Conservation (phyloP, 73 alveolate species). For the Paramecium primaurelia region DNA sequence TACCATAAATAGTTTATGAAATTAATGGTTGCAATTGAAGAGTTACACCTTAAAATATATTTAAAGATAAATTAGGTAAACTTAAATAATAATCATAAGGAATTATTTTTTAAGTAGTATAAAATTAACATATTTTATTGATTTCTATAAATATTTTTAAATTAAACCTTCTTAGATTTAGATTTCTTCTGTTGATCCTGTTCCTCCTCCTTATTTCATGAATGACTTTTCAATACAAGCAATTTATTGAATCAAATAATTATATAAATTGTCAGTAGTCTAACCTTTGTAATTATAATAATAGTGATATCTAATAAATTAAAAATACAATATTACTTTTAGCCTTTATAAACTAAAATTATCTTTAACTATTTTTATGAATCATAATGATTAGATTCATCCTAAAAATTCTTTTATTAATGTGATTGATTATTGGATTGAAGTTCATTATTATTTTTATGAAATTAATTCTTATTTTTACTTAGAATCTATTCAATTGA, state of each 20-base stretch:
- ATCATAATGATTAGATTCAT: neutral
- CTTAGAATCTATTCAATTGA: neutral
- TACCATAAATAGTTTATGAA: neutral
- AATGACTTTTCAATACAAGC: slow-evolving; percentile 3
- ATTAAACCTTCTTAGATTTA: neutral
- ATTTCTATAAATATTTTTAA: neutral
- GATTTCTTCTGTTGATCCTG: slow-evolving; percentile 4
- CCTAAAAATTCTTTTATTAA: neutral
- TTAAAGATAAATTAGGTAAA: neutral
- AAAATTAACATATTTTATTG: slow-evolving; percentile 30
- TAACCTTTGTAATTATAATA: neutral
- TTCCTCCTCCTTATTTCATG: slow-evolving; percentile 23
- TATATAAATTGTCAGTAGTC: slow-evolving; percentile 1
- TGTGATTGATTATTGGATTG: neutral
- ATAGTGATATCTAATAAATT: neutral
- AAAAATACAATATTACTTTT: neutral
- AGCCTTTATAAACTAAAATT: neutral
- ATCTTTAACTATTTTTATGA: neutral
- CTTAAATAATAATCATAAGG: slow-evolving; percentile 36
- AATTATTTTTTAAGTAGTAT: neutral
- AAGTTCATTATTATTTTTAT: neutral
- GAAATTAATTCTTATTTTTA: neutral
- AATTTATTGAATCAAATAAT: slow-evolving; percentile 26
- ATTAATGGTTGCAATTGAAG: neutral
- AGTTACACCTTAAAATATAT: neutral